A percentile compares a stretch with the other conserved stretches of the same genome.
These are phyloP conservation scores for Lenwebbia sp. DNA, from an alignment of 345 rosid species.

Conservation along the genomic window DNA sequence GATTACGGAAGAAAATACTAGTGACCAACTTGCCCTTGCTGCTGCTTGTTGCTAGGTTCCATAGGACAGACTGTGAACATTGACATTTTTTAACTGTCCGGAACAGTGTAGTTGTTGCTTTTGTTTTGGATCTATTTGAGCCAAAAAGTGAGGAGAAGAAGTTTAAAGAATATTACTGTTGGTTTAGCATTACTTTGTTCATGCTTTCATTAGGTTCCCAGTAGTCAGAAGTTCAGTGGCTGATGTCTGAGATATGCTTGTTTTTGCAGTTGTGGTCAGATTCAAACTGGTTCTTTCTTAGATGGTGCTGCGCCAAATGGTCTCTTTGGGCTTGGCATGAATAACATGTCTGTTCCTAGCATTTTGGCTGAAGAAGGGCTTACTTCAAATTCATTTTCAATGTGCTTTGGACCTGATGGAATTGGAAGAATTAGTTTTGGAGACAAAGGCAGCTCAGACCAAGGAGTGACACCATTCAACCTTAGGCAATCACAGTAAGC, in stretches of 20 bases:
- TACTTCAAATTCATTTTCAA: conserved; percentile 77
- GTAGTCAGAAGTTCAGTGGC: neutral
- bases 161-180: neutral
- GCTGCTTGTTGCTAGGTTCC: neutral
- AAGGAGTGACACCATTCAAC: conserved; percentile 79
- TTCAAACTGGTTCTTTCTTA: conserved; percentile 81
- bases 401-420: conserved; percentile 77
- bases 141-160: neutral
- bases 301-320: conserved; percentile 94
- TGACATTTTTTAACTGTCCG: neutral
- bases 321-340: conserved; percentile 90
- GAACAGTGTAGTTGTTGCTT: neutral
- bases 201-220: neutral
- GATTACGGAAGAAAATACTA: neutral
- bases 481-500: conserved; percentile 54
- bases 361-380: conserved; percentile 59
- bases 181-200: neutral
- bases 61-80: neutral
- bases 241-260: neutral
- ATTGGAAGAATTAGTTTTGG: conserved; percentile 89
- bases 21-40: neutral
- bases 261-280: conserved; percentile 71
- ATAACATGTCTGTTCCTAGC: conserved; percentile 74
- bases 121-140: neutral
- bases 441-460: conserved; percentile 72